Percentiles rank a stretch among this genome's conserved stretches.
Evolutionary conservation across 495 filamentous ascomycete genomes (phyloP).

Genomic region (Symbiotaphrina buchneri): DNA sequence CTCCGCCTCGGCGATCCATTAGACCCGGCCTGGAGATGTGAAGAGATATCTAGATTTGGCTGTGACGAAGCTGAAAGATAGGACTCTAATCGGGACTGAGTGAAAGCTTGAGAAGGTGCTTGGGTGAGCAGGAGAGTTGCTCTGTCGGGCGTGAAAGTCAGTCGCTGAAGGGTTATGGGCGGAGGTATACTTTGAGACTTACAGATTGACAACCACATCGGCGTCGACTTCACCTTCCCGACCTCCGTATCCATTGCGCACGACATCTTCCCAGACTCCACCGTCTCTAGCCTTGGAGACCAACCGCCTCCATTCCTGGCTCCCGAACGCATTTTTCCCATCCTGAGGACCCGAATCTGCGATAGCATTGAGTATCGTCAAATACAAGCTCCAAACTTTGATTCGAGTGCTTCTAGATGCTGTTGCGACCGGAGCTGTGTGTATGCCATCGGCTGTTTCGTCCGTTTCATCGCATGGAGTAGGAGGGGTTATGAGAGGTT

Average conservation of each 20-base stretch:
- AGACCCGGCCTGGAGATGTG: slow-evolving; percentile 21
- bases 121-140: slow-evolving; percentile 77
- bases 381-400: slow-evolving; percentile 93
- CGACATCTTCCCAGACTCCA: slow-evolving; percentile 79
- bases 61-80: slow-evolving; percentile 62
- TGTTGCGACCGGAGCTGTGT: slow-evolving; percentile 42
- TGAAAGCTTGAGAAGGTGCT: slow-evolving; percentile 56
- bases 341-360: slow-evolving; percentile 76
- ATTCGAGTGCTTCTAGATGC: slow-evolving; percentile 59
- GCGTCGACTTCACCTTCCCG: slow-evolving; percentile 77
- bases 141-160: slow-evolving; percentile 18
- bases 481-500: slow-evolving; percentile 44
- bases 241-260: slow-evolving; percentile 64
- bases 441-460: slow-evolving; percentile 9
- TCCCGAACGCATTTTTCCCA: slow-evolving; percentile 69
- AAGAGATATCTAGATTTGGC: slow-evolving; percentile 42
- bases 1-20: slow-evolving; percentile 5
- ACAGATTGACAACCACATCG: slow-evolving; percentile 88
- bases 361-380: slow-evolving; percentile 78
- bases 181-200: slow-evolving; percentile 17
- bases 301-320: slow-evolving; percentile 57
- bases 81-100: slow-evolving; percentile 71
- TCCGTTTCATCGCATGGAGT: slow-evolving; percentile 18
- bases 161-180: not conserved
- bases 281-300: slow-evolving; percentile 66